Evolutionary conservation across 2,329 filamentous ascomycete species (phyloP).

Genomic region (Aaosphaeria pasadenensis): DNA sequence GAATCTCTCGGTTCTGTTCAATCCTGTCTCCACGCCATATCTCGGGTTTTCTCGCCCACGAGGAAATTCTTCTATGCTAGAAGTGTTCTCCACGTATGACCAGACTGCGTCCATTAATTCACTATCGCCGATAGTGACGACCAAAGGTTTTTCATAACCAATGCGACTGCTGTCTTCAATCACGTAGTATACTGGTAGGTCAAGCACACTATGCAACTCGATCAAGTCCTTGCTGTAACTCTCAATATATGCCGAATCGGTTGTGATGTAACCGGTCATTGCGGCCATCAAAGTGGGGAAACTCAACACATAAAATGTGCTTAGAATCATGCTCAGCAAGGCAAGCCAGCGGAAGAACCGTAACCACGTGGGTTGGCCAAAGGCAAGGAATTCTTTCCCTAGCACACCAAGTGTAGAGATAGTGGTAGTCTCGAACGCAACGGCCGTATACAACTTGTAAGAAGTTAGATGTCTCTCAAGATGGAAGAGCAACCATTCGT

Average conservation of each 20-base stretch:
- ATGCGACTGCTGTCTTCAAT: constrained; percentile 17
- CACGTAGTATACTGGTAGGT: constrained; percentile 7
- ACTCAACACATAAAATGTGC: constrained; percentile 30
- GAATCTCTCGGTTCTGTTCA: constrained; percentile 2
- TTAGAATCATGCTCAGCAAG: constrained; percentile 27
- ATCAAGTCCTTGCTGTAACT: constrained; percentile 23
- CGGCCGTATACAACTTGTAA: constrained; percentile 25
- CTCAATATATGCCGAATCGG: constrained; percentile 24
- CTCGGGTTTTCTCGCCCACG: not conserved
- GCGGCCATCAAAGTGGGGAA: constrained; percentile 38
- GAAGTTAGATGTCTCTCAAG: constrained; percentile 32
- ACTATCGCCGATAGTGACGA: constrained; percentile 9
- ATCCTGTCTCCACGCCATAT: not conserved
- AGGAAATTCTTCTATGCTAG: not conserved
- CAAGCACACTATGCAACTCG: constrained; percentile 13
- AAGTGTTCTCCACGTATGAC: not conserved
- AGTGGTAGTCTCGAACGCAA: constrained; percentile 26
- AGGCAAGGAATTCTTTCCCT: constrained; percentile 23
- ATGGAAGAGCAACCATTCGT: constrained; percentile 33
- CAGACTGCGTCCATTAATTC: constrained; percentile 9
- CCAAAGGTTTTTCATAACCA: constrained; percentile 12
- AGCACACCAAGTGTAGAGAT: constrained; percentile 30
- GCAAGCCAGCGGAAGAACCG: constrained; percentile 32
- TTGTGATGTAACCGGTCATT: constrained; percentile 40
- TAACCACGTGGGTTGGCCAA: constrained; percentile 18